Percentiles rank a stretch among this genome's conserved stretches.
Conservation (phyloP, 805 yeast genomes). For the Candida fluviatilis region DNA sequence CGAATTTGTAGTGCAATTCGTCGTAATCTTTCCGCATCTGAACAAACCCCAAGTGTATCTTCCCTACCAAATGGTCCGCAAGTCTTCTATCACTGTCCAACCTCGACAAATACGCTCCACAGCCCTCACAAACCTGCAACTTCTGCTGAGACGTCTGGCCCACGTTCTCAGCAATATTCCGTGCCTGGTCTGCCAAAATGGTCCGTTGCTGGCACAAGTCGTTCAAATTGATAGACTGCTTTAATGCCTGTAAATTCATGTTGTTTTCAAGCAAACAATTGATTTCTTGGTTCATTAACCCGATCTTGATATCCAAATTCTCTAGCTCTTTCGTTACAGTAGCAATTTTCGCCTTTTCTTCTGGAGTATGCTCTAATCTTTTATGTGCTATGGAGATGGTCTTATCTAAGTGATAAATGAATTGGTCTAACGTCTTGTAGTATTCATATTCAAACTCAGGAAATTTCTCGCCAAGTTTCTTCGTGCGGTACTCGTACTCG, state of each 20-base stretch:
- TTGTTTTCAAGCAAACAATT: conserved; percentile 46
- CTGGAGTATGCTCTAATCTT: conserved; percentile 68
- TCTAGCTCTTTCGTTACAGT: conserved; percentile 56
- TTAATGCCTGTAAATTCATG: conserved; percentile 48
- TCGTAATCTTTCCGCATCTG: conserved; percentile 60
- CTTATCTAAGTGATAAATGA: conserved; percentile 61
- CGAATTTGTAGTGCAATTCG: conserved; percentile 22
- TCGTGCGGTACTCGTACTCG: conserved; percentile 55
- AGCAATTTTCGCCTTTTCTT: conserved; percentile 60
- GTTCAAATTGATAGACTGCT: conserved; percentile 45
- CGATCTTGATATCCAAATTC: conserved; percentile 56
- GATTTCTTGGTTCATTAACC: conserved; percentile 64
- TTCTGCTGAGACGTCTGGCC: conserved; percentile 89
- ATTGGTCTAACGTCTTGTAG: conserved; percentile 46
- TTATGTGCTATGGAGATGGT: conserved; percentile 60
- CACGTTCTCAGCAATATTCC: conserved; percentile 61
- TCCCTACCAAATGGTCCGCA: conserved; percentile 88
- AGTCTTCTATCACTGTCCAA: conserved; percentile 83
- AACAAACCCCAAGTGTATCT: conserved; percentile 78
- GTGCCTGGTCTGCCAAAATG: conserved; percentile 49
- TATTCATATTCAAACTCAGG: conserved; percentile 51
- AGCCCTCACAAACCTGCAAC: conserved; percentile 81
- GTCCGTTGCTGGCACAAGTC: conserved; percentile 47
- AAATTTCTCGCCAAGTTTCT: conserved; percentile 39
- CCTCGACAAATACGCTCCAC: conserved; percentile 85